Conservation (phyloP, 2,329 filamentous ascomycete species). For the Beauveria bassiana region DNA sequence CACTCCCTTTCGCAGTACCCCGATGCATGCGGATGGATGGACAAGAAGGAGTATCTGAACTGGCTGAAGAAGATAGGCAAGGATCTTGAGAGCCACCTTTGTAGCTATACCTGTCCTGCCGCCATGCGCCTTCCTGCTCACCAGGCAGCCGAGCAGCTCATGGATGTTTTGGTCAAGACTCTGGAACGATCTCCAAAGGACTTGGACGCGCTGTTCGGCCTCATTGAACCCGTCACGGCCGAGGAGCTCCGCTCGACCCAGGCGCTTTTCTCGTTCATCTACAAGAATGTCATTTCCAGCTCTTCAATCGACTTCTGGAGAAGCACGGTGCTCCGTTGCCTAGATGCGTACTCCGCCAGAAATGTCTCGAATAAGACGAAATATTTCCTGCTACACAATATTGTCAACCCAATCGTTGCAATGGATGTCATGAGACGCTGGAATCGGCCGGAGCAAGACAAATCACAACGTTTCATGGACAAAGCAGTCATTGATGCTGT, state of each 20-base stretch:
- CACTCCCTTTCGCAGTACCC: slow-evolving; percentile 66
- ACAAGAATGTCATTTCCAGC: slow-evolving; percentile 73
- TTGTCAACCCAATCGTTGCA: slow-evolving; percentile 92
- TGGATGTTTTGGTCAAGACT: slow-evolving; percentile 76
- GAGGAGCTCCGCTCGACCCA: slow-evolving; percentile 75
- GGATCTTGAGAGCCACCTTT: slow-evolving; percentile 68
- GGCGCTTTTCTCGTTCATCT: slow-evolving; percentile 73
- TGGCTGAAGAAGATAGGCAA: slow-evolving; percentile 63
- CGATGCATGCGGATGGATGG: slow-evolving; percentile 63
- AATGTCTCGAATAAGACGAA: slow-evolving; percentile 81
- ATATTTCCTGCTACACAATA: slow-evolving; percentile 81
- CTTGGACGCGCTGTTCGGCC: slow-evolving; percentile 72
- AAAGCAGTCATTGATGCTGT: slow-evolving; percentile 81
- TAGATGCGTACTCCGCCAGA: slow-evolving; percentile 79
- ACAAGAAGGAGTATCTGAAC: slow-evolving; percentile 51
- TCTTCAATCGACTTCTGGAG: slow-evolving; percentile 83
- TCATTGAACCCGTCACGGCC: slow-evolving; percentile 76
- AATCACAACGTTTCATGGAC: slow-evolving; percentile 70
- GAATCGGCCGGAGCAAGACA: slow-evolving; percentile 47
- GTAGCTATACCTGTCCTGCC: slow-evolving; percentile 60
- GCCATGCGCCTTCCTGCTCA: slow-evolving; percentile 75
- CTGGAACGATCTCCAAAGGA: slow-evolving; percentile 67
- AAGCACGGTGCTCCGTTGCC: slow-evolving; percentile 70
- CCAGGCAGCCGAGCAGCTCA: slow-evolving; percentile 82
- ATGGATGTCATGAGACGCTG: slow-evolving; percentile 91